A percentile compares a stretch with the other conserved stretches of the same genome.
phyloP scores from a whole-genome alignment of 257 asterid species.

The Nicotiana obtusifolia region DNA sequence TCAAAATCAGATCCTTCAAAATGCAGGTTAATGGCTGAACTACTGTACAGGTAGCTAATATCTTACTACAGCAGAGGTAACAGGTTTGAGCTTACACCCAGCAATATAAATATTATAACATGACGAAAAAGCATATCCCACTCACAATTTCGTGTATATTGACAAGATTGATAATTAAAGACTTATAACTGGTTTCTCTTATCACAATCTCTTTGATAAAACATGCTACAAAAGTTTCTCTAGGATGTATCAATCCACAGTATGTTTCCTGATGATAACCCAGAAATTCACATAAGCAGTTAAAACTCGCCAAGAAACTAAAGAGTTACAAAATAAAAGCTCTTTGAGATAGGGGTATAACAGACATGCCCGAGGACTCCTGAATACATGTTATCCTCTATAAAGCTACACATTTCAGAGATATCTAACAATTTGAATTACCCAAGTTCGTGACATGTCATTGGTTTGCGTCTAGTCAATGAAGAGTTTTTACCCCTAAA shows the following conservation, averaged over 20 bases:
- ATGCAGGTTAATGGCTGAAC: not conserved
- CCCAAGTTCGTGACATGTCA: not conserved
- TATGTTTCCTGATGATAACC: not conserved
- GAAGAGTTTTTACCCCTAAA: not conserved
- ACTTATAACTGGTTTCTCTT: not conserved
- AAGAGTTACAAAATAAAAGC: not conserved
- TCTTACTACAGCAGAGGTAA: not conserved
- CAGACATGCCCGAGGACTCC: not conserved
- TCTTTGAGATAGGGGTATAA: not conserved
- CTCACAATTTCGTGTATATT: not conserved
- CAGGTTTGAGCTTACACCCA: not conserved
- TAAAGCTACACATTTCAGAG: not conserved
- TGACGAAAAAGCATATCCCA: not conserved
- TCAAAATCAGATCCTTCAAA: not conserved
- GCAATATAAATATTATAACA: not conserved
- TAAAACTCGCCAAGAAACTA: not conserved
- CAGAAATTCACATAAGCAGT: not conserved
- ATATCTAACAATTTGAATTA: not conserved
- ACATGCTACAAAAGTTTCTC: not conserved
- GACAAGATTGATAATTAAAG: not conserved
- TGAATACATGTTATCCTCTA: not conserved
- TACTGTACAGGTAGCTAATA: not conserved
- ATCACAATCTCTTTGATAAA: not conserved
- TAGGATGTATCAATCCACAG: not conserved
- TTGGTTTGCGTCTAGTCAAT: not conserved